Evolutionary conservation across 345 rosid species (phyloP).

Genomic region (Microthlaspi erraticum): DNA sequence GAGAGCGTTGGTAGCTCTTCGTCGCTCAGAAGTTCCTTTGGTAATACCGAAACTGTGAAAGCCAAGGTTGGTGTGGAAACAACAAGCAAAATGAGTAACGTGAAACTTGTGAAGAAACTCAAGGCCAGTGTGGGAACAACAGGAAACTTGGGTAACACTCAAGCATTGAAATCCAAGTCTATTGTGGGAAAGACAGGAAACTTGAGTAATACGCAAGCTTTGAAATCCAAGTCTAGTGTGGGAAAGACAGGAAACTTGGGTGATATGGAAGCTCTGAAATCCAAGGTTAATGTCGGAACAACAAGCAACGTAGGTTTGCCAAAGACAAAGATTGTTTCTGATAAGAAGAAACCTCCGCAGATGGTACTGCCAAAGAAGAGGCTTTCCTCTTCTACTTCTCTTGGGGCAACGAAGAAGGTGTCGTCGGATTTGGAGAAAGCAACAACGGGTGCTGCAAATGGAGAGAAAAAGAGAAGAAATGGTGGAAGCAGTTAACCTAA

Average conservation of each 20-base stretch:
- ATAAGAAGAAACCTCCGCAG: slow-evolving; percentile 32
- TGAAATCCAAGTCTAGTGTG: slow-evolving; percentile 16
- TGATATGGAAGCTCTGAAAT: slow-evolving; percentile 17
- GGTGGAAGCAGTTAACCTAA: slow-evolving; percentile 29
- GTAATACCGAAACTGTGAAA: slow-evolving; percentile 25
- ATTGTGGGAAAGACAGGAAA: slow-evolving; percentile 13
- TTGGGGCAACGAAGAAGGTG: slow-evolving; percentile 24
- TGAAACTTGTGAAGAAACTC: slow-evolving; percentile 7
- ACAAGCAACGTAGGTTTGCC: slow-evolving; percentile 16
- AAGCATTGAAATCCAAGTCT: slow-evolving; percentile 8
- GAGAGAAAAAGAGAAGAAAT: slow-evolving; percentile 44
- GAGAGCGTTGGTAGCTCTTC: slow-evolving; percentile 41
- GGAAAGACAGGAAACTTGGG: slow-evolving; percentile 5
- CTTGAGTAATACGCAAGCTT: slow-evolving; percentile 10
- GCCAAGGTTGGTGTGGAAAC: slow-evolving; percentile 20
- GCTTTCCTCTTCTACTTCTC: slow-evolving; percentile 38
- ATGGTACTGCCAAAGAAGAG: slow-evolving; percentile 42
- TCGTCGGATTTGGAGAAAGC: slow-evolving; percentile 26
- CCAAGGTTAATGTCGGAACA: slow-evolving; percentile 22
- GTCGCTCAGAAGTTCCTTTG: slow-evolving; percentile 30
- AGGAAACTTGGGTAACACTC: background rate
- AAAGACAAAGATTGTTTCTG: slow-evolving; percentile 31
- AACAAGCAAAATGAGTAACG: background rate
- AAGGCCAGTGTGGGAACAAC: slow-evolving; percentile 5
- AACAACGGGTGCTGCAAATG: slow-evolving; percentile 21